Evolutionary conservation across 192 early-diverging fungal species (phyloP).

Genomic region (Umbelopsis sp.): DNA sequence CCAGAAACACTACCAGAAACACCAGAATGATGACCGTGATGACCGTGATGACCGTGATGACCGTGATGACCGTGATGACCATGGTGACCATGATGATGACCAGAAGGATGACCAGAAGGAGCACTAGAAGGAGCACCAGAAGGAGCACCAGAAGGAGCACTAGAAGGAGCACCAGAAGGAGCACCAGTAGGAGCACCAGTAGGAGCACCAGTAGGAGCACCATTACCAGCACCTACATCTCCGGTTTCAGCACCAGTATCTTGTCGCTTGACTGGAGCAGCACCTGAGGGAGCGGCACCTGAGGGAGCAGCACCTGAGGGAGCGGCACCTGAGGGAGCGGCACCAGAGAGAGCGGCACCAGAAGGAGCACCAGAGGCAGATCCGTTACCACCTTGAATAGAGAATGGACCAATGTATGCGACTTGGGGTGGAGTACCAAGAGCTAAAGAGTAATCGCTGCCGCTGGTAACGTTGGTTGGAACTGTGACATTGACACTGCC

Average conservation of each 20-base stretch:
- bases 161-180: not conserved
- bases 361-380: not conserved
- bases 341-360: not conserved
- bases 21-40: not conserved
- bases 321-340: not conserved
- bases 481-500: conserved; percentile 9
- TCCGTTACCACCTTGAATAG: not conserved
- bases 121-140: no score
- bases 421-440: conserved; percentile 15
- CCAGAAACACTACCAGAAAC: not conserved
- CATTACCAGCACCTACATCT: not conserved
- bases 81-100: no score
- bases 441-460: conserved; percentile 23
- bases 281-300: not conserved
- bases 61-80: no score
- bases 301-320: not conserved
- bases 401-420: conserved; percentile 29
- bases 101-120: not conserved
- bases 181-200: conserved; percentile 6
- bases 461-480: conserved; percentile 19
- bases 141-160: not conserved
- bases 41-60: no score
- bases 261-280: not conserved
- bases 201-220: not conserved
- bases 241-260: not conserved